Conservation (phyloP, 2,329 filamentous ascomycete genomes). For the Microascus cirrosus region DNA sequence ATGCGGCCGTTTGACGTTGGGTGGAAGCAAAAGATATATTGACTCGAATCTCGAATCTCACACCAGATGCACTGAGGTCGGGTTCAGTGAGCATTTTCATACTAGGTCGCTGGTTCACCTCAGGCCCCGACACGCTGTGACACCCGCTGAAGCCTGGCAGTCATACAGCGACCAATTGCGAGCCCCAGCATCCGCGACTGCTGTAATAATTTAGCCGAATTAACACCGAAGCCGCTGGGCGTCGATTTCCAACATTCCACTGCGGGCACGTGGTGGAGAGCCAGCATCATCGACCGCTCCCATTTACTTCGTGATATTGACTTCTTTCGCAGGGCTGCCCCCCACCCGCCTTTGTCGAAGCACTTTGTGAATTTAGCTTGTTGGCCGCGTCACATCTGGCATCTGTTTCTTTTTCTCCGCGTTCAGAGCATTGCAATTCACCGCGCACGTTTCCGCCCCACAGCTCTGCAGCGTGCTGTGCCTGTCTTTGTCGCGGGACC, state of each 20-base stretch:
- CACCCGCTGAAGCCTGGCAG: not conserved
- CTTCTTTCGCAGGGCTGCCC: not conserved
- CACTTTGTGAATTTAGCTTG: not conserved
- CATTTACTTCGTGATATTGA: not conserved
- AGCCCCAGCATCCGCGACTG: not conserved
- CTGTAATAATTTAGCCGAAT: not conserved
- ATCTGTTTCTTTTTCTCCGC: not conserved
- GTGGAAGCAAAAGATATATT: too few species aligned
- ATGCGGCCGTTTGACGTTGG: too few species aligned
- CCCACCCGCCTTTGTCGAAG: not conserved
- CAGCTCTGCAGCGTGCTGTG: constrained; percentile 4
- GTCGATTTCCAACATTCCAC: not conserved
- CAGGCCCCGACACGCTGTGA: not conserved
- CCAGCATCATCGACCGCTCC: not conserved
- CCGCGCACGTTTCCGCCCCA: constrained; percentile 1
- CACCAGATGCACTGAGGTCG: too few species aligned
- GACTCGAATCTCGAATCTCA: too few species aligned
- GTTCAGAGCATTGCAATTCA: not conserved
- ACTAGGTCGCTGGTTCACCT: not conserved
- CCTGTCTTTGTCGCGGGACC: constrained; percentile 1
- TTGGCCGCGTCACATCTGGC: not conserved
- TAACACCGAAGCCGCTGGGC: not conserved
- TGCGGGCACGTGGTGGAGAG: not conserved
- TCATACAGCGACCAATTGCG: not conserved
- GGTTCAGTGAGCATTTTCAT: too few species aligned